Conservation (phyloP, 305 asterid genomes). For the Petunia hybrid region DNA sequence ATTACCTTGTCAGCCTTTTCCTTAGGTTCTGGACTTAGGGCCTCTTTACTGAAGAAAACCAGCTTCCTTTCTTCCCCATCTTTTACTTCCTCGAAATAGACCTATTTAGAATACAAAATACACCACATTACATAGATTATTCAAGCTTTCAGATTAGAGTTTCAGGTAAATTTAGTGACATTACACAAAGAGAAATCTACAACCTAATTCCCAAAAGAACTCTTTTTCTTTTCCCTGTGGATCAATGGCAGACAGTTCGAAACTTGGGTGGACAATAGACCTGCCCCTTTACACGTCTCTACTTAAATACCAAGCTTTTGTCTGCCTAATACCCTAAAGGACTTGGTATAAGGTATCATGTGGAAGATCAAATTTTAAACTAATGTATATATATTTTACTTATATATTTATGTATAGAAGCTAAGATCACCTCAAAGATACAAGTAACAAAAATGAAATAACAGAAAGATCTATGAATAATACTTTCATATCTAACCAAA, state of each 20-base stretch:
- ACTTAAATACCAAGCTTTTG: too few relatives aligned
- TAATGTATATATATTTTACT: background rate
- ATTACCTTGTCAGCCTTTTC: slow-evolving; percentile 60
- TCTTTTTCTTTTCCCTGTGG: too few relatives aligned
- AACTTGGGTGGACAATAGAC: too few relatives aligned
- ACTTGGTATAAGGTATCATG: background rate
- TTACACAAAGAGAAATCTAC: background rate
- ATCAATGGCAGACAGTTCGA: too few relatives aligned
- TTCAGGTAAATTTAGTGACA: background rate
- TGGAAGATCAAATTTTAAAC: slow-evolving; percentile 10
- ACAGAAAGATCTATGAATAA: background rate
- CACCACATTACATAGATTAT: background rate
- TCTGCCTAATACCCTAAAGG: too few relatives aligned
- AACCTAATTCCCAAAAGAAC: background rate
- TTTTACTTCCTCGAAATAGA: slow-evolving; percentile 49
- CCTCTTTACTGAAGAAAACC: slow-evolving; percentile 94
- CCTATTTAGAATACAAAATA: slow-evolving; percentile 34
- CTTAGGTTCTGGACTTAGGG: slow-evolving; percentile 75
- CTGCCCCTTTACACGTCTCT: too few relatives aligned
- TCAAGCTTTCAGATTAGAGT: background rate
- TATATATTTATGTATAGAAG: background rate
- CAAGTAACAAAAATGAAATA: background rate
- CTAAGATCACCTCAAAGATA: background rate
- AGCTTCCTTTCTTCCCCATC: slow-evolving; percentile 90
- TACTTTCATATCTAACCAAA: slow-evolving; percentile 1